Conservation (phyloP, 257 asterid species). For the Solanum neorickii region DNA sequence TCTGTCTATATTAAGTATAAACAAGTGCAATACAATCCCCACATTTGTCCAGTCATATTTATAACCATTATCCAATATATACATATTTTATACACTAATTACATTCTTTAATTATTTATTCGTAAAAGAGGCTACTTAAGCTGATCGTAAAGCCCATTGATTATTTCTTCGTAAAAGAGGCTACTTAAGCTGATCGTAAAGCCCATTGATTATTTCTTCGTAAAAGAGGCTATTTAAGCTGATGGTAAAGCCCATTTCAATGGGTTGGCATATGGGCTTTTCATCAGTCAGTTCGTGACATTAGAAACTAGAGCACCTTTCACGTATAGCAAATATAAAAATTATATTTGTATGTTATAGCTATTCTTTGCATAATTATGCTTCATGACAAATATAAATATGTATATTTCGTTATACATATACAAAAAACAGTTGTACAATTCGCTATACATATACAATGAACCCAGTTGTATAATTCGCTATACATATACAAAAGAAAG, state of each 20-base stretch:
- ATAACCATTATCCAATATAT: background rate
- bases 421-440: too few species aligned
- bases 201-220: background rate
- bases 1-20: background rate
- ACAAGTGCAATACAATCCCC: background rate
- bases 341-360: too few species aligned
- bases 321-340: too few species aligned
- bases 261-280: background rate
- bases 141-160: background rate
- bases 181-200: background rate
- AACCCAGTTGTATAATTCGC: too few species aligned
- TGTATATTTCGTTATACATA: too few species aligned
- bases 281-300: background rate
- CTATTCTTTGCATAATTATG: too few species aligned
- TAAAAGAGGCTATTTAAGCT: background rate
- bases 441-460: too few species aligned
- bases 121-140: too few species aligned
- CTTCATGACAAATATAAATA: too few species aligned
- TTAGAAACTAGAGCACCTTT: too few species aligned
- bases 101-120: background rate
- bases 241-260: background rate
- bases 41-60: background rate
- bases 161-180: background rate
- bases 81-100: background rate
- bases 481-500: too few species aligned